phyloP scores from a whole-genome alignment of 495 filamentous ascomycete genomes.

The Podospora pseudoanserina region DNA sequence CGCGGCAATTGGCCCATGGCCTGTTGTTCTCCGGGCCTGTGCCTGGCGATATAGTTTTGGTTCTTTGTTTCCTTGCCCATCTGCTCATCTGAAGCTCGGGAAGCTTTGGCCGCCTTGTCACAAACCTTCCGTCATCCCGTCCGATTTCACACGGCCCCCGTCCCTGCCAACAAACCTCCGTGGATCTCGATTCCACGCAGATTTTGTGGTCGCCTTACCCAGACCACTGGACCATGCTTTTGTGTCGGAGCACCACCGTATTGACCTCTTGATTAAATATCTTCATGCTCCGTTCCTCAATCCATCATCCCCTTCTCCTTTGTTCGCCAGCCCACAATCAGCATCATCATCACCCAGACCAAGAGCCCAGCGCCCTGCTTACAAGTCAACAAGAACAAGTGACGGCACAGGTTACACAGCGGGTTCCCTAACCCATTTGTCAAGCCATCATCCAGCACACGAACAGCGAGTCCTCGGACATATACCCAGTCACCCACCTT shows the following conservation, averaged over 20 bases:
- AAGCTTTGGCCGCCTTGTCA: constrained; percentile 11
- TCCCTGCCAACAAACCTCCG: constrained; percentile 4
- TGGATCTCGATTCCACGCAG: constrained; percentile 7
- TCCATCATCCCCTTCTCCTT: not conserved
- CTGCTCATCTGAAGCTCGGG: not conserved
- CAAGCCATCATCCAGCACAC: not conserved
- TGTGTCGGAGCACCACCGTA: not conserved
- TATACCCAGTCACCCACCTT: not conserved
- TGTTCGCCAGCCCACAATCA: not conserved
- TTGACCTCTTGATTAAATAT: constrained; percentile 4
- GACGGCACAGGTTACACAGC: not conserved
- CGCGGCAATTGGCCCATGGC: not conserved
- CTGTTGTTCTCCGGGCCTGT: not conserved
- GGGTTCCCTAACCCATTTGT: not conserved
- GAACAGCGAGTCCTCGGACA: not conserved
- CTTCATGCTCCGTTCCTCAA: not conserved
- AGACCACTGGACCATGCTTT: not conserved
- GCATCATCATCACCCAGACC: not conserved
- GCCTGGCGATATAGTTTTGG: constrained; percentile 8
- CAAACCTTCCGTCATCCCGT: constrained; percentile 10
- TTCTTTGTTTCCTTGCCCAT: not conserved
- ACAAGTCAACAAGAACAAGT: not conserved
- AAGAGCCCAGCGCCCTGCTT: not conserved
- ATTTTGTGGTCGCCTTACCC: constrained; percentile 1
- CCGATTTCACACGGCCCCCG: not conserved